Conservation (phyloP, 495 filamentous ascomycete genomes). For the Parmelia sp. region DNA sequence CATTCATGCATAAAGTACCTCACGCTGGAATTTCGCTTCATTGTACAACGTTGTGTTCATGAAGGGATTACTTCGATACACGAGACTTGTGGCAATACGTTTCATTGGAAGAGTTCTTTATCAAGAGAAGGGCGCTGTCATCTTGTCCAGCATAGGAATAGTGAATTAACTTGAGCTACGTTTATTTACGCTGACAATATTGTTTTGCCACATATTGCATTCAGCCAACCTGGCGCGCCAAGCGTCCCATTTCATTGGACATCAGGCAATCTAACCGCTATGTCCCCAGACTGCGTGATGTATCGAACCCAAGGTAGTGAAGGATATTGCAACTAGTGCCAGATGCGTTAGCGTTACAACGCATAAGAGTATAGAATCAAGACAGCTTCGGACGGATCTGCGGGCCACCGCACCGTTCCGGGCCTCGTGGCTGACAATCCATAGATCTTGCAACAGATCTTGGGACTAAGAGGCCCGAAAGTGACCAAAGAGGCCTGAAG, state of each 20-base stretch:
- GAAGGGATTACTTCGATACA: neutral
- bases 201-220: neutral
- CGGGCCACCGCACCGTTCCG: constrained; percentile 20
- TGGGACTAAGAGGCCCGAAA: neutral
- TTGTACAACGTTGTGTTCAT: neutral
- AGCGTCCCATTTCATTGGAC: constrained; percentile 50
- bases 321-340: constrained; percentile 78
- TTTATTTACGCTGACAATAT: constrained; percentile 10
- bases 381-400: constrained; percentile 11
- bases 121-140: neutral
- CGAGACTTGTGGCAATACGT: neutral
- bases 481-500: neutral
- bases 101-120: neutral
- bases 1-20: neutral
- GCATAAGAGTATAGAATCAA: constrained; percentile 26
- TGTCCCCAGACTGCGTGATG: constrained; percentile 94
- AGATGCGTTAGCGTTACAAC: constrained; percentile 13
- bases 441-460: constrained; percentile 2
- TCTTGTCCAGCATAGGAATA: constrained; percentile 37
- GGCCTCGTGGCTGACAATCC: neutral
- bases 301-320: constrained; percentile 98
- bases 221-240: constrained; percentile 16
- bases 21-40: neutral
- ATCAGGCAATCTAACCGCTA: constrained; percentile 86
- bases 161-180: constrained; percentile 41